phyloP scores from a whole-genome alignment of 2,329 filamentous ascomycete species.

The Cercospora sojina region DNA sequence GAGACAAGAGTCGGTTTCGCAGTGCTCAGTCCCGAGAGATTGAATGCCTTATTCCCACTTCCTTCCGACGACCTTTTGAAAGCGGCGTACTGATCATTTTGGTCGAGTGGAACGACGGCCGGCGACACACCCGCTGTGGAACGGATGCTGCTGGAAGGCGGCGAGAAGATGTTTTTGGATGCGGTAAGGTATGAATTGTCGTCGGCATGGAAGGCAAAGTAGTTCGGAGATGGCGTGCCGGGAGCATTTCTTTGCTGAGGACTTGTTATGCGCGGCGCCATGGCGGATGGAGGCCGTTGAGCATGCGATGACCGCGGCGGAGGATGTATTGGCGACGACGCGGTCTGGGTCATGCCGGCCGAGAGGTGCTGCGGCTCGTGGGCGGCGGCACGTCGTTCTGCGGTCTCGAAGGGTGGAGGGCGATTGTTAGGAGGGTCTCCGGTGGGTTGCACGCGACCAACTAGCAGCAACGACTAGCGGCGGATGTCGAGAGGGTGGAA shows the following conservation, averaged over 20 bases:
- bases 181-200: constrained; percentile 58
- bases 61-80: constrained; percentile 72
- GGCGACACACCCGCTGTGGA: constrained; percentile 69
- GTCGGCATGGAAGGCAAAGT: constrained; percentile 74
- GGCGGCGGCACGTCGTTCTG: too few species aligned
- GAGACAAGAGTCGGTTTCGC: constrained; percentile 24
- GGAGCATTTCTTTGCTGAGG: constrained; percentile 25
- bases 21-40: constrained; percentile 42
- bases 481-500: too few species aligned
- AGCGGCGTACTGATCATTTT: constrained; percentile 78
- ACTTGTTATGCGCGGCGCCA: constrained; percentile 29
- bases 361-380: too few species aligned
- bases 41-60: constrained; percentile 50
- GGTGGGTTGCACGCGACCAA: too few species aligned
- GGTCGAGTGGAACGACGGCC: constrained; percentile 67
- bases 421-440: too few species aligned
- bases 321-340: too few species aligned
- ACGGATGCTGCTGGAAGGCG: constrained; percentile 65
- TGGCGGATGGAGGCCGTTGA: constrained; percentile 8
- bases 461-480: too few species aligned
- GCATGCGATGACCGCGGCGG: too few species aligned
- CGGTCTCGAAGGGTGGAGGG: too few species aligned
- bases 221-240: constrained; percentile 67
- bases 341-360: too few species aligned
- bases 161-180: constrained; percentile 68